A percentile compares a stretch with the other conserved stretches of the same genome.
Evolutionary conservation across 345 rosid genomes (phyloP).

Genomic region (Boechera retrofracta): DNA sequence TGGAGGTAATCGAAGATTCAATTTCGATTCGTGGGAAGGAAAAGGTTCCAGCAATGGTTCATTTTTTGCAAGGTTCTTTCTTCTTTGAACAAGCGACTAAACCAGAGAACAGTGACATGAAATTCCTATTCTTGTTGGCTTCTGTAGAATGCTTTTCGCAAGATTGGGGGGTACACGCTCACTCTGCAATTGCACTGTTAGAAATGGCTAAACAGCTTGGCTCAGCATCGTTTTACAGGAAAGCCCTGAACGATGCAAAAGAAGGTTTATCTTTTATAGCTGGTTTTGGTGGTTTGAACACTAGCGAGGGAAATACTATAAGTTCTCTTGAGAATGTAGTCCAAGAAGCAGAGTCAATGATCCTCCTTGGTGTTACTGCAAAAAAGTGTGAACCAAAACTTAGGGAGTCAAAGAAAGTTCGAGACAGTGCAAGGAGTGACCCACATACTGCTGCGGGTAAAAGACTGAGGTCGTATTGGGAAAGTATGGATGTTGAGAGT

Average conservation of each 20-base stretch:
- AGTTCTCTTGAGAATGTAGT: background rate
- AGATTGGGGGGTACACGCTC: background rate
- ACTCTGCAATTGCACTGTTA: background rate
- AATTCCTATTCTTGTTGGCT: slow-evolving; percentile 9
- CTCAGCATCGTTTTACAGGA: slow-evolving; percentile 13
- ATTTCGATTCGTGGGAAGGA: background rate
- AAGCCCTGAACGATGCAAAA: background rate
- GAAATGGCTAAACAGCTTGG: background rate
- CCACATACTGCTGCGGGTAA: background rate
- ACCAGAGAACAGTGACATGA: background rate
- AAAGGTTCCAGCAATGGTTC: background rate
- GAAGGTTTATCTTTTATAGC: background rate
- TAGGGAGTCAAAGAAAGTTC: background rate
- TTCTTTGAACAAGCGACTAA: background rate
- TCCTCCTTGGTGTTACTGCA: background rate
- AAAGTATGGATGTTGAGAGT: slow-evolving; percentile 11
- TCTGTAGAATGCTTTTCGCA: slow-evolving; percentile 6
- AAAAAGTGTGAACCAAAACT: background rate
- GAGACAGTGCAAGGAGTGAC: background rate
- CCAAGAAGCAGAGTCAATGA: background rate
- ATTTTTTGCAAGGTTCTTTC: background rate
- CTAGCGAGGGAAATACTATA: background rate
- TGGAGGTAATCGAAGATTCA: slow-evolving; percentile 24
- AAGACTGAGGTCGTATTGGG: slow-evolving; percentile 22
- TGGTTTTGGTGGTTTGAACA: background rate